Evolutionary conservation across 768 basidiomycete species (phyloP), one percentile per base, ranked within the genome.

Genomic region (Suillus decipiens): DNA sequence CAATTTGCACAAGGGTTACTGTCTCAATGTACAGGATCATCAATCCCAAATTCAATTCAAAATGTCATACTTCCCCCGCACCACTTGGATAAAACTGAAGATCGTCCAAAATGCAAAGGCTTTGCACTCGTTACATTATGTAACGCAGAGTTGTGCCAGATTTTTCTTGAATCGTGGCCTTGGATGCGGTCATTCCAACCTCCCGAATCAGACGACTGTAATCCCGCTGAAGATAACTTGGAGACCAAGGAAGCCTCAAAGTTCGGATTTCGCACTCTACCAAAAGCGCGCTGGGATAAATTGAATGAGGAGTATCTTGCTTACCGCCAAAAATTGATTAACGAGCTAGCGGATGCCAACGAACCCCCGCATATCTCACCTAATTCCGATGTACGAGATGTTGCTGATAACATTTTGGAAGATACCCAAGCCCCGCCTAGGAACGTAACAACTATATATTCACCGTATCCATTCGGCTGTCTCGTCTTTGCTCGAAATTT

Each of bases 401-500:
- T 6, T 17, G 5, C 37, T 24, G 5, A 39, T 12, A 39, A 28
- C 10, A 1, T 57, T 42, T 28, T 57, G 5, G 56, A 57, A 19
- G 60, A 41, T 12, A 43, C 22, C 19, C 62, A 58, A 39, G 6
- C 9, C 42, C 37, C 59, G 28, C 34, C 56, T 62, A 15, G 39
- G 28, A 28, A 54, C 14, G 22, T 55, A 24, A 76, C 67, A 2
- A 69, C 65, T 3, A 33, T 12, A 0, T 60, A 57, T 0, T 81
- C 83, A 12, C 74, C 80, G 2, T 92, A 82, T 68, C 93, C 92
- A 0, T 76, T 73, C 5, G 79, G 82, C 34, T 91, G 90, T 62
- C 84, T 95, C 9, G 79, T 91, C 36, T 90, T 89, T 70, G 83
- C 86, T 7, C 86, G 87, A 48, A 82, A 91, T 71, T 69, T 94